Percentiles rank a stretch among this genome's conserved stretches.
phyloP scores from a whole-genome alignment of 164 flowering plant species.

The Brasenia schreberi region DNA sequence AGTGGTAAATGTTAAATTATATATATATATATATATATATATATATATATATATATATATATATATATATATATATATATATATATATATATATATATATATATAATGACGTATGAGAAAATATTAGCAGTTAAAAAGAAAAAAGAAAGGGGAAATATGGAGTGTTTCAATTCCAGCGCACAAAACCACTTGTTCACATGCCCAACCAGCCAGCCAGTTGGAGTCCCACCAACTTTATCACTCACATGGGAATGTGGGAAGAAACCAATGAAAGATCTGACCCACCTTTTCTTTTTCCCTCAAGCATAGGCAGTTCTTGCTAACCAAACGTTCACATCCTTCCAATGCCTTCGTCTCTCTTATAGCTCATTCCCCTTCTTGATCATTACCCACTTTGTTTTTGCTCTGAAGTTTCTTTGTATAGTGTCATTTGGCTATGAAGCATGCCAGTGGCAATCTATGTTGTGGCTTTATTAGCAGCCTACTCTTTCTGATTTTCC shows the following conservation, averaged over 20 bases:
- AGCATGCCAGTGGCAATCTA: neutral
- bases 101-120: too few relatives aligned
- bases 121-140: too few relatives aligned
- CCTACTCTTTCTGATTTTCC: neutral
- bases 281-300: neutral
- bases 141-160: too few relatives aligned
- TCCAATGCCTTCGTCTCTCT: neutral
- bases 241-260: neutral
- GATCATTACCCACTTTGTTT: neutral
- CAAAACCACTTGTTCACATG: neutral
- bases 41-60: too few relatives aligned
- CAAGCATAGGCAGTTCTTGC: neutral
- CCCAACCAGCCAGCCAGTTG: neutral
- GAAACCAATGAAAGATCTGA: neutral
- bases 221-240: neutral
- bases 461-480: neutral
- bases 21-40: too few relatives aligned
- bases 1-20: too few relatives aligned
- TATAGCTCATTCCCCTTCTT: neutral
- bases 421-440: neutral
- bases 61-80: too few relatives aligned
- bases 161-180: neutral
- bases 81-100: too few relatives aligned
- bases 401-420: neutral
- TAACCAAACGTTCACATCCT: neutral